Conservation (phyloP, 1,284 basidiomycete genomes). For the Fomes fomentarius region DNA sequence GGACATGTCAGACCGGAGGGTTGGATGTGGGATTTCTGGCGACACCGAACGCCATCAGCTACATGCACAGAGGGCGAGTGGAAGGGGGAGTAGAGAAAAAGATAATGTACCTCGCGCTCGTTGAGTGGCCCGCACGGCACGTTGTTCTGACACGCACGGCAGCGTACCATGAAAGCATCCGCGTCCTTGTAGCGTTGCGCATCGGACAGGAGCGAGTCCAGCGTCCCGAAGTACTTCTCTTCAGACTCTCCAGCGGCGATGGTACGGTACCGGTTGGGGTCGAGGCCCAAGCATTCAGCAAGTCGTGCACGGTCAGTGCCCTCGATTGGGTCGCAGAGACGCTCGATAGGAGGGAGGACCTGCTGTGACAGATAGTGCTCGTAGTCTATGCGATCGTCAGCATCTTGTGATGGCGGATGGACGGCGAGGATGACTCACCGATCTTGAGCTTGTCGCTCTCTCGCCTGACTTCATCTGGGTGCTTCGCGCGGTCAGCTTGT, state of each 20-base stretch:
- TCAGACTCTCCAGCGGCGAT: constrained; percentile 47
- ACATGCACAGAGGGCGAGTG: no score
- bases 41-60: no score
- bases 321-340: constrained; percentile 95
- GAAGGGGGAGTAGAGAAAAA: no score
- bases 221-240: constrained; percentile 76
- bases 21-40: constrained; percentile 52
- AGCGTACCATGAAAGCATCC: constrained; percentile 71
- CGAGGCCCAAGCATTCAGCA: constrained; percentile 93
- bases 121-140: constrained; percentile 69
- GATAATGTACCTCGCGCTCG: constrained; percentile 57
- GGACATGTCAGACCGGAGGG: constrained; percentile 57
- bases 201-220: constrained; percentile 93
- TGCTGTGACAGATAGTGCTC: constrained; percentile 93
- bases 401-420: no score
- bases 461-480: constrained; percentile 90
- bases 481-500: constrained; percentile 90
- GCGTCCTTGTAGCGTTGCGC: constrained; percentile 84
- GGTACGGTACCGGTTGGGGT: constrained; percentile 77
- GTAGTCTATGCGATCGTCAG: constrained; percentile 60
- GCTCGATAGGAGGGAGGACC: constrained; percentile 92
- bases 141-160: constrained; percentile 70
- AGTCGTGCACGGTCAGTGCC: constrained; percentile 91
- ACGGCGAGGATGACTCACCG: constrained; percentile 48
- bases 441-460: constrained; percentile 70